Base-by-base conservation (phyloP, 495 filamentous ascomycete genomes). In the Talaromyces proteolyticus region DNA sequence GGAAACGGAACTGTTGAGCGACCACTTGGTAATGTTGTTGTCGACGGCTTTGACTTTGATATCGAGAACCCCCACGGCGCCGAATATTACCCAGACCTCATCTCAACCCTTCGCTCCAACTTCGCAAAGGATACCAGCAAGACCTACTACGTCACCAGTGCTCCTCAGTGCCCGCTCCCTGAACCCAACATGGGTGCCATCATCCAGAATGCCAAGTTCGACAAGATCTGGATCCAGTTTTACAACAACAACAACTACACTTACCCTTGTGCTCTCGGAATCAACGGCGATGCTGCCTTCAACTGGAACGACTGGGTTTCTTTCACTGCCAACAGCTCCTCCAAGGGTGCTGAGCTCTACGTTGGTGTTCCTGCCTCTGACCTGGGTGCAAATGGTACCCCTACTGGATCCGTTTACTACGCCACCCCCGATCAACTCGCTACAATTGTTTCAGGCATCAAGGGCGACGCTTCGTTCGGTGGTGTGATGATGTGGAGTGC, bases 31-130 rank as follows among this genome's bases (percentile, higher is more conserved):
- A 44, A 62, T 6, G 69, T 73, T 0, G 63, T 68, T 7, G 55
- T 84, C 49, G 78, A 85, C 53, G 81, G 81, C 24, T 84, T 82
- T 63, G 81, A 85, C 53, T 68, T 81, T 37, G 76, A 77, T 45
- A 74, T 78, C 24, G 52, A 56, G 24, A 45, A 50, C 1, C 50
- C 57, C 10, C 59, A 61, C 41, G 57, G 57, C 24, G 61, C 61
- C 19, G 44, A 57, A 21, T 56, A 59, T 52, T 79, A 75, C 55
- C 60, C 59, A 24, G 55, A 63, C 47, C 68, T 79, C 49, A 70
- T 78, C 50, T 54, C 60, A 2, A 55, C 55, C 4, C 69, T 84
- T 14, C 76, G 77, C n/a, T 51, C 54, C 19, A 61, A 65, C 25
- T 77, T 79, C 56, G 59, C 60, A 16, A 52, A 58, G 2, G 75